A percentile compares a stretch with the other conserved stretches of the same genome.
phyloP scores from a whole-genome alignment of 768 basidiomycete species.

The Russula virescens region DNA sequence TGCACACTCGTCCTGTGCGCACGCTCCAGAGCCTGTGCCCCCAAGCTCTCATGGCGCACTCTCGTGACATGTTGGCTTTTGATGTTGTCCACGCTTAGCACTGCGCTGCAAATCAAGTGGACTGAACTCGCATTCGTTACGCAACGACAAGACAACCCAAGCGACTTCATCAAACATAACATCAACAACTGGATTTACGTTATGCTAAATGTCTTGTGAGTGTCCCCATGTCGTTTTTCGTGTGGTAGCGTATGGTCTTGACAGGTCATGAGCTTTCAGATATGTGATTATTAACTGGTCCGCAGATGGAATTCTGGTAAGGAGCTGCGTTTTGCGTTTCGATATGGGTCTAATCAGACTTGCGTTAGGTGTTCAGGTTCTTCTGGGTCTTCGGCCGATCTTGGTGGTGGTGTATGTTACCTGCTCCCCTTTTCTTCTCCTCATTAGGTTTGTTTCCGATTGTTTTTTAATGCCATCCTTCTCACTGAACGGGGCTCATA shows the following conservation, averaged over 20 bases:
- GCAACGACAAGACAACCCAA: constrained; percentile 25
- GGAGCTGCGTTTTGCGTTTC: not conserved
- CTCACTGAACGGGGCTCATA: not conserved
- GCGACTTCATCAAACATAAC: constrained; percentile 25
- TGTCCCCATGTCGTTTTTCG: not conserved
- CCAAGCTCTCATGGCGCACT: constrained; percentile 2
- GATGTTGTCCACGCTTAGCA: constrained; percentile 11
- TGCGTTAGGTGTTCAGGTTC: constrained; percentile 11
- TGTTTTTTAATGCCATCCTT: not conserved
- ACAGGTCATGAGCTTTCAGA: constrained; percentile 22
- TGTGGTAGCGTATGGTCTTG: not conserved
- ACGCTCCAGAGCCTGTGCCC: not conserved
- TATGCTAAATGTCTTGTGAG: constrained; percentile 27
- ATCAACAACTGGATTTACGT: constrained; percentile 22
- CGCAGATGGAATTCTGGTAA: constrained; percentile 29
- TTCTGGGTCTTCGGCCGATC: constrained; percentile 3
- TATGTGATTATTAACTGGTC: constrained; percentile 31
- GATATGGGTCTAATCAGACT: not conserved
- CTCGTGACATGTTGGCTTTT: constrained; percentile 19
- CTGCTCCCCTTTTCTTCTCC: constrained; percentile 6
- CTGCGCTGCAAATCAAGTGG: constrained; percentile 19
- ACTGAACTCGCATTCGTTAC: constrained; percentile 26
- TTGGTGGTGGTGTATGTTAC: not conserved
- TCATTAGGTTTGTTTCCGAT: constrained; percentile 6
- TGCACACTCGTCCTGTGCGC: constrained; percentile 9